Evolutionary conservation across 177 flowering plant species (phyloP).

Genomic region (Vitis hybrid): DNA sequence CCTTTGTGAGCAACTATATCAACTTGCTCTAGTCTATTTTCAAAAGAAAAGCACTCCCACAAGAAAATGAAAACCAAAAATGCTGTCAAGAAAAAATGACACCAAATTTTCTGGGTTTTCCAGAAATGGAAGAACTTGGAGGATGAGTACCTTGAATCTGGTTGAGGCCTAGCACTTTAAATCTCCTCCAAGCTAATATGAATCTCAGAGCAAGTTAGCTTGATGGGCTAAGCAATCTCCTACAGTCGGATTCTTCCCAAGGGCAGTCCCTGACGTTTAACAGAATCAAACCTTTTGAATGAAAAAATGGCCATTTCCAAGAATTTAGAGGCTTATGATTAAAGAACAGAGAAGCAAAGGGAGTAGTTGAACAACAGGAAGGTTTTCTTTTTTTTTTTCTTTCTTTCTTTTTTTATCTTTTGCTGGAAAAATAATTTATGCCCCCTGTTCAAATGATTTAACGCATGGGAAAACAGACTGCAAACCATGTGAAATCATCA

Average conservation of each 20-base stretch:
- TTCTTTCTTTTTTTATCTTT: not conserved
- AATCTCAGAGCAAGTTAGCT: not conserved
- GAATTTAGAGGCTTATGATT: not conserved
- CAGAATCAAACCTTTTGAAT: slow-evolving; percentile 5
- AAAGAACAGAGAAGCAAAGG: not conserved
- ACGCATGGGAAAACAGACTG: no score
- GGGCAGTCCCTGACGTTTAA: not conserved
- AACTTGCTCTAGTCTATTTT: no score
- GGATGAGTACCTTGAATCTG: not conserved
- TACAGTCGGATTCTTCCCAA: no score
- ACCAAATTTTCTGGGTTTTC: not conserved
- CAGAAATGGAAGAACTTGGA: not conserved
- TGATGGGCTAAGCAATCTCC: no score
- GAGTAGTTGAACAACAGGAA: not conserved
- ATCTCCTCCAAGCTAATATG: not conserved
- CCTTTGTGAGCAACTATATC: no score
- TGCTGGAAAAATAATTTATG: not conserved
- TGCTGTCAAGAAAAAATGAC: not conserved
- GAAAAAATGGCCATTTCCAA: slow-evolving; percentile 6
- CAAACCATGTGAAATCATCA: slow-evolving; percentile 11
- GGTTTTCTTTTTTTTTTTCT: not conserved
- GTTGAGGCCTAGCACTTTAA: not conserved
- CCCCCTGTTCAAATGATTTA: no score
- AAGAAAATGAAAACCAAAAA: not conserved
- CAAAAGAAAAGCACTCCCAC: not conserved